These are phyloP conservation scores for Rhipidocladum racemiflorum DNA, from an alignment of 176 grass and related monocot genomes.

Conservation along the genomic window DNA sequence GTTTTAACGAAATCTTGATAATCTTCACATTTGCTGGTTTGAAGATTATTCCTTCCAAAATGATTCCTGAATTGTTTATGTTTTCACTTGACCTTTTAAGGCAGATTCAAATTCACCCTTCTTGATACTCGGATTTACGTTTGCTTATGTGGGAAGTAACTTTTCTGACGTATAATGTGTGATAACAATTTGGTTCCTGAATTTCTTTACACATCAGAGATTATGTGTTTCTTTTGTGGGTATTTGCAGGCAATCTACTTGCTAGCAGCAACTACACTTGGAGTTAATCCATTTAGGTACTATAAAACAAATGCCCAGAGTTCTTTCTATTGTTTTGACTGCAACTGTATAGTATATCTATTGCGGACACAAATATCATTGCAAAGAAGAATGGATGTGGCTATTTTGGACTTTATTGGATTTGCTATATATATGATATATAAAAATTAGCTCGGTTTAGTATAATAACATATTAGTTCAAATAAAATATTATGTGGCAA, in stretches of 20 bases:
- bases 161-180: not conserved
- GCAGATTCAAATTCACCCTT: not conserved
- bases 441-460: not conserved
- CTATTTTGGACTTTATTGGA: too few species aligned
- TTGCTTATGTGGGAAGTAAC: not conserved
- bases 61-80: not conserved
- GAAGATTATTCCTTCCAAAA: not conserved
- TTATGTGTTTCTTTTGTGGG: not conserved
- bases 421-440: not conserved
- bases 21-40: not conserved
- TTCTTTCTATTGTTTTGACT: not conserved
- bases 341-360: not conserved
- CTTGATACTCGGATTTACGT: not conserved
- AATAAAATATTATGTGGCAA: not conserved
- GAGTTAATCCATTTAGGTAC: conserved; percentile 85
- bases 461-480: not conserved
- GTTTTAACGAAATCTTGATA: conserved; percentile 3
- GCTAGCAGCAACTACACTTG: conserved; percentile 80
- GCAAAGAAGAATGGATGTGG: not conserved
- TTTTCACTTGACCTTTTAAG: not conserved
- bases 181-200: not conserved
- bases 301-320: not conserved
- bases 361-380: not conserved
- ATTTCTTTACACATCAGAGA: not conserved
- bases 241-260: conserved; percentile 81